phyloP scores from a whole-genome alignment of 208 protist species.

The Trypanosoma mega region DNA sequence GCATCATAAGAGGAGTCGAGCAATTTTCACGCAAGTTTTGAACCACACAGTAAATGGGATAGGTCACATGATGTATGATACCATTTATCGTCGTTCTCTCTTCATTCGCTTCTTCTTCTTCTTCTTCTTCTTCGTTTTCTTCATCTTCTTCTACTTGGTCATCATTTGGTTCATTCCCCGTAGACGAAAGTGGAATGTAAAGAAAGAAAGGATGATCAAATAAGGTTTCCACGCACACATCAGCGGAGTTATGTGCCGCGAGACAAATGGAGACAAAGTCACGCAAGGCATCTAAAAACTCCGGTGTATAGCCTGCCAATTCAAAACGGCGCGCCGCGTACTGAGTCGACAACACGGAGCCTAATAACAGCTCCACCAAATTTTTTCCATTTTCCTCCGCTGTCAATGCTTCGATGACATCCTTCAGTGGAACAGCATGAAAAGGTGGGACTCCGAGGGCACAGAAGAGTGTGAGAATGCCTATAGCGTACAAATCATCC shows the following conservation, averaged over 20 bases:
- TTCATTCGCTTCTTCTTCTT: not conserved
- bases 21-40: slow-evolving; percentile 26
- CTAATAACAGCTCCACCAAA: not conserved
- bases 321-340: slow-evolving; percentile 21
- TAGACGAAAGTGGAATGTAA: not conserved
- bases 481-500: slow-evolving; percentile 85
- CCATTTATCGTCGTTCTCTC: slow-evolving; percentile 32
- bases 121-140: not conserved
- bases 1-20: slow-evolving; percentile 46
- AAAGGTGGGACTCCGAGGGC: slow-evolving; percentile 62
- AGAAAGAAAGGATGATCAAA: slow-evolving; percentile 36
- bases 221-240: slow-evolving; percentile 6
- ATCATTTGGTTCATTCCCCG: slow-evolving; percentile 4
- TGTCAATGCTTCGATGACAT: slow-evolving; percentile 24
- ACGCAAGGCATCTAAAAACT: slow-evolving; percentile 20
- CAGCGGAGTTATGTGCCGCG: not conserved
- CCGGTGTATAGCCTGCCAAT: slow-evolving; percentile 21
- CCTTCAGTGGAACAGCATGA: slow-evolving; percentile 36
- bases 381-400: not conserved
- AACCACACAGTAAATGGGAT: slow-evolving; percentile 45
- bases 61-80: slow-evolving; percentile 52
- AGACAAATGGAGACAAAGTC: slow-evolving; percentile 31
- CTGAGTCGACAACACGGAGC: slow-evolving; percentile 12
- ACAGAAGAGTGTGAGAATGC: slow-evolving; percentile 46
- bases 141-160: slow-evolving; percentile 15